Conservation (phyloP, 768 basidiomycete species). For the Hericium erinaceus region DNA sequence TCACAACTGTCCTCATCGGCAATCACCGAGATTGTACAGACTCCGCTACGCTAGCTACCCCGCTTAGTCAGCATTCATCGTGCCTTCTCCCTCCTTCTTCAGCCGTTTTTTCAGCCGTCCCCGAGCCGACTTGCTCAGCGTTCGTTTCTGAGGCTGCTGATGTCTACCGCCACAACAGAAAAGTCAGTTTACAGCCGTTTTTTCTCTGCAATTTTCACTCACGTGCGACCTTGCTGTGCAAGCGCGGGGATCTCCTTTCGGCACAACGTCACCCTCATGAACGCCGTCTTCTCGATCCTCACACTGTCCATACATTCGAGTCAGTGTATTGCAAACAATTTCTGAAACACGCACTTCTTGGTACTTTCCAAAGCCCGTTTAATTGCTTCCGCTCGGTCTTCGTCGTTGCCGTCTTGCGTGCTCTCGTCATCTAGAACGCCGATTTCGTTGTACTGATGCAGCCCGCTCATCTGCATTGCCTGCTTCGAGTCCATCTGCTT, state of each 20-base stretch:
- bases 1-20: not conserved
- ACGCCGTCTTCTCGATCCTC: conserved; percentile 39
- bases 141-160: conserved; percentile 44
- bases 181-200: not conserved
- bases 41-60: not conserved
- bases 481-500: conserved; percentile 34
- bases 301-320: conserved; percentile 1
- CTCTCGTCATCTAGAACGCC: conserved; percentile 40
- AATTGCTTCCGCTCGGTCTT: conserved; percentile 15
- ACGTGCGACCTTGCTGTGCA: conserved; percentile 40
- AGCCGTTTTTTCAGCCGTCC: conserved; percentile 39
- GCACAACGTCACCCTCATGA: conserved; percentile 63
- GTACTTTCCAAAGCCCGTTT: conserved; percentile 42
- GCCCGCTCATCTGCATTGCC: conserved; percentile 28
- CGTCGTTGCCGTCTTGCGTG: conserved; percentile 17
- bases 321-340: not conserved
- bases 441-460: conserved; percentile 74
- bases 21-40: not conserved
- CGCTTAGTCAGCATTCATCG: not conserved
- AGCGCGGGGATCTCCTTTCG: conserved; percentile 28
- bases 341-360: conserved; percentile 39
- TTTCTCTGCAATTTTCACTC: conserved; percentile 15
- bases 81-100: conserved; percentile 19
- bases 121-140: conserved; percentile 50
- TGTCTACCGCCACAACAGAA: conserved; percentile 29